These are phyloP conservation scores for Aspergillus sp. DNA, from an alignment of 2,329 filamentous ascomycete genomes.

Conservation along the genomic window DNA sequence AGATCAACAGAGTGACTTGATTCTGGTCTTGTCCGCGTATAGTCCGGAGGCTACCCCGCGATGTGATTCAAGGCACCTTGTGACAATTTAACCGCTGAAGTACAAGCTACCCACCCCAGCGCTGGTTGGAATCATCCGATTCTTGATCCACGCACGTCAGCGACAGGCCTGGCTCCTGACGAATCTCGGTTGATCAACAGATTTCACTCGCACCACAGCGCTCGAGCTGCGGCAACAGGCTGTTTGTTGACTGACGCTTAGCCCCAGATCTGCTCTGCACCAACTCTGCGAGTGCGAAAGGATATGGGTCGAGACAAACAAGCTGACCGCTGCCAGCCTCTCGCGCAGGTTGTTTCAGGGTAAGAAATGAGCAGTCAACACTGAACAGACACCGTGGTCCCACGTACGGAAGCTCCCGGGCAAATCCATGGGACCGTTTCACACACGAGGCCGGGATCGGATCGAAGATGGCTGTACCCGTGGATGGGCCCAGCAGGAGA, in stretches of 20 bases:
- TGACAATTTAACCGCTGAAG: slow-evolving; percentile 16
- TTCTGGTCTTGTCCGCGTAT: background rate
- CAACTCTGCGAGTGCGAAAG: background rate
- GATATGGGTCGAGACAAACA: background rate
- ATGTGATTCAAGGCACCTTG: slow-evolving; percentile 15
- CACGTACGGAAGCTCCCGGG: slow-evolving; percentile 20
- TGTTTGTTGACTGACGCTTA: background rate
- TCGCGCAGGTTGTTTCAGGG: background rate
- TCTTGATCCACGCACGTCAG: slow-evolving; percentile 1
- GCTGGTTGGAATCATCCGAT: background rate
- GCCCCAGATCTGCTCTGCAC: background rate
- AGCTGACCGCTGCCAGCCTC: background rate
- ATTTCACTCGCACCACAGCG: background rate
- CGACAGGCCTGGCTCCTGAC: background rate
- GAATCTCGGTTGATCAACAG: background rate
- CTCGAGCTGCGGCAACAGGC: background rate
- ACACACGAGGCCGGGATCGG: slow-evolving; percentile 18
- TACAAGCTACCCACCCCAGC: background rate
- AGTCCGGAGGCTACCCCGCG: slow-evolving; percentile 4
- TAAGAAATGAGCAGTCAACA: background rate
- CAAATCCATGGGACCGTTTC: slow-evolving; percentile 20
- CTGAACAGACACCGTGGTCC: background rate
- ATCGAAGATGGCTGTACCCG: slow-evolving; percentile 14
- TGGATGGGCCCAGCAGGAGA: background rate
- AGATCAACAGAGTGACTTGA: background rate